A percentile compares a stretch with the other conserved stretches of the same genome.
phyloP scores from a whole-genome alignment of 208 protist species.

The Acanthamoeba rhysodes region DNA sequence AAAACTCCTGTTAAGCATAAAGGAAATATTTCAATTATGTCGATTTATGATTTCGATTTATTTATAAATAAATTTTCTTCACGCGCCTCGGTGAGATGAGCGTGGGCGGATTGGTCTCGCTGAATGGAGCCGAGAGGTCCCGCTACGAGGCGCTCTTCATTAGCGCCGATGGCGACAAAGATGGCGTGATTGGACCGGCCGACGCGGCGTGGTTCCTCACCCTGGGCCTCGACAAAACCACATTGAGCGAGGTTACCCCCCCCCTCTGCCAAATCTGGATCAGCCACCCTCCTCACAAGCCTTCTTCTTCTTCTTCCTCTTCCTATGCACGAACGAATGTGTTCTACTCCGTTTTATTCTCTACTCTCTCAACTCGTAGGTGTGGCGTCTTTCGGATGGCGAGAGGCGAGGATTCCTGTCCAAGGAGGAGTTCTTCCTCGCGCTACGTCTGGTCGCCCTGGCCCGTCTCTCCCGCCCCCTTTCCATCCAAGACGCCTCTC shows the following conservation, averaged over 20 bases:
- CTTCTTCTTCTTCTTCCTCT: too few species aligned
- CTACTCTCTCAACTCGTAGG: too few species aligned
- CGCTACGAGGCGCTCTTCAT: conserved; percentile 49
- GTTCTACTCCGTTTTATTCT: too few species aligned
- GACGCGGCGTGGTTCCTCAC: conserved; percentile 64
- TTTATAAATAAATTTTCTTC: too few species aligned
- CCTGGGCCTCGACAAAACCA: conserved; percentile 62
- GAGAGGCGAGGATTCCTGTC: conserved; percentile 23
- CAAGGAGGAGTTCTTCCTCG: conserved; percentile 71
- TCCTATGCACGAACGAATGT: too few species aligned
- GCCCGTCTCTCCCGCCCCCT: conserved; percentile 61
- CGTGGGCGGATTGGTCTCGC: not conserved
- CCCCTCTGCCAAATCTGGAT: not conserved
- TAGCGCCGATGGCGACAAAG: conserved; percentile 47
- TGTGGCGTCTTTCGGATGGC: conserved; percentile 49
- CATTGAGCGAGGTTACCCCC: conserved; percentile 53
- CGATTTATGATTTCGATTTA: too few species aligned
- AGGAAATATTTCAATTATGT: too few species aligned
- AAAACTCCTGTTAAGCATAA: too few species aligned
- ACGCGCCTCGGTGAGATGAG: too few species aligned
- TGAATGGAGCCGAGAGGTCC: conserved; percentile 4
- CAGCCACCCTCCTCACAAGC: not conserved
- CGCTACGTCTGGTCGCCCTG: conserved; percentile 51
- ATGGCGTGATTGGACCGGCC: conserved; percentile 46
- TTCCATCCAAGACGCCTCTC: conserved; percentile 31